Conservation (phyloP, 345 rosid species). For the Salix caprea region DNA sequence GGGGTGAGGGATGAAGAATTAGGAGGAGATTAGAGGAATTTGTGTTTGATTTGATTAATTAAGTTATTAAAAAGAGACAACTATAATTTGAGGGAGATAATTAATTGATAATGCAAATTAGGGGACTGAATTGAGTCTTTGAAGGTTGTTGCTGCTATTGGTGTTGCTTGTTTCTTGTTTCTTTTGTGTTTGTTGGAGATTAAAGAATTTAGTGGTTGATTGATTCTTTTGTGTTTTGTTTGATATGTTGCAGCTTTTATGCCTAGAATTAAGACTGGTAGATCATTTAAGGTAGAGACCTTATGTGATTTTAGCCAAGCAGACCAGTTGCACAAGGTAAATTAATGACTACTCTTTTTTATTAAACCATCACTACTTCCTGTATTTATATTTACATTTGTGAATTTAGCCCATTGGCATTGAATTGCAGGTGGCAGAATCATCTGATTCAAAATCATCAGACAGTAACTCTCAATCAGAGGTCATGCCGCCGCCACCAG, state of each 20-base stretch:
- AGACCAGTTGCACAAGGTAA: conserved; percentile 56
- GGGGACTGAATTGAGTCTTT: neutral
- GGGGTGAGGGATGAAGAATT: neutral
- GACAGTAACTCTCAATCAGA: conserved; percentile 9
- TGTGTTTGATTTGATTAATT: neutral
- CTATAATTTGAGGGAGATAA: neutral
- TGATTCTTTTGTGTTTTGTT: neutral
- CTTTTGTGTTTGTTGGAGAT: neutral
- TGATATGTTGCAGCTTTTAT: conserved; percentile 68
- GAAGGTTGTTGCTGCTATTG: neutral
- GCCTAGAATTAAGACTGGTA: conserved; percentile 68
- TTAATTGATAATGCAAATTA: neutral
- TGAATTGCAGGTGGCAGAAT: conserved; percentile 38
- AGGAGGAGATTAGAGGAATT: neutral
- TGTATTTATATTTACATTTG: neutral
- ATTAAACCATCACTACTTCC: neutral
- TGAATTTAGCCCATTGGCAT: neutral
- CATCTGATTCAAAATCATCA: conserved; percentile 26
- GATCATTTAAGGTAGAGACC: conserved; percentile 62
- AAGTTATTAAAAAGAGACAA: neutral
- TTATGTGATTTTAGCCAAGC: conserved; percentile 79
- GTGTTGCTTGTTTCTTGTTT: neutral
- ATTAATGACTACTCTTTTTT: neutral
- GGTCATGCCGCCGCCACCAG: neutral
- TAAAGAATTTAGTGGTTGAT: neutral